Evolutionary conservation across 179 eudicot species (phyloP), one percentile per base, ranked within the genome.

Genomic region (Sideroxylon spinosum): DNA sequence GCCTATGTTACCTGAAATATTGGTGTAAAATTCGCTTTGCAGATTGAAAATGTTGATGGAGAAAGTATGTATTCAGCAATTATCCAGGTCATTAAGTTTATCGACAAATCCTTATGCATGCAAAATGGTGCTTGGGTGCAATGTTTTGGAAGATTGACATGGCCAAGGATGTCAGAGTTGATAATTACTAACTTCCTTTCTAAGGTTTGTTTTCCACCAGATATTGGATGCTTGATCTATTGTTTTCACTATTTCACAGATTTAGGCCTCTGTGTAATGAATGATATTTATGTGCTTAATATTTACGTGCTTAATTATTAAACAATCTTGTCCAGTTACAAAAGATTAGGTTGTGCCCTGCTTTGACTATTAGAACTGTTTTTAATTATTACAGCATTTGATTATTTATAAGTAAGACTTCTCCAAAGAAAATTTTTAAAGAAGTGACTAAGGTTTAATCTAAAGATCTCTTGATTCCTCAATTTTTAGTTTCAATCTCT

Each of bases 91-190:
- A 81, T 94, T 53, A 86, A 89, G 71, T 96, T 96, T 84, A 82
- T 96, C 44, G 76, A 85, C 84, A 84, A 80, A 72, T 83, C 77
- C 56, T 70, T 96, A 74, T 93, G 97, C 88, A 87, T 87, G 79
- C 76, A 81, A 81, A 89, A 86, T 82, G 85, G 87, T 71, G 67
- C 80, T 10, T 94, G 97, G 99, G 91, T 90, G 98, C 86, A 83
- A 70, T 82, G 85, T 84, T 92, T 96, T 86, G 99, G 99, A 78
- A 92, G 87, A 85, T 84, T 96, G 88, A 91, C 95, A 60, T 96
- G 99, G 99, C 98, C 96, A 61, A 91, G 98, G 88, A 89, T 96
- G 94, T 92, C 98, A 71, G 96, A 94, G 82, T 83, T 92, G 74
- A 91, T 96, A 56, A 94, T 94, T 79, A 85, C 93, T 13, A 92